Evolutionary conservation across 345 rosid genomes (phyloP).

Genomic region (Eucalyptus regnans): DNA sequence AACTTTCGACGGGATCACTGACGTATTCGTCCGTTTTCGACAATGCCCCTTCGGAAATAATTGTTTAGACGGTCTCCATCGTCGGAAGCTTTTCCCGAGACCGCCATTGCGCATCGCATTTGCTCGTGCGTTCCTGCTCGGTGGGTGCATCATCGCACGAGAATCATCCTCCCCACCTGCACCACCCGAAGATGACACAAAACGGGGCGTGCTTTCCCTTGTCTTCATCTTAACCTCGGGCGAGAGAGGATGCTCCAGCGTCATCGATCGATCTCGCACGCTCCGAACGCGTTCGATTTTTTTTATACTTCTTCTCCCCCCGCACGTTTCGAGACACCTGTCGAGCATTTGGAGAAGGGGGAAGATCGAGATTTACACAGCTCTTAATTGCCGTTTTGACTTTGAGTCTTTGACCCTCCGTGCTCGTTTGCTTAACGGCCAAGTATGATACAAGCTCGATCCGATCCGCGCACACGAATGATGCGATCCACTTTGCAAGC

Average conservation of each 20-base stretch:
- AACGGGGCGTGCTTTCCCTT: rapidly evolving
- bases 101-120: neutral
- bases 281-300: neutral
- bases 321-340: neutral
- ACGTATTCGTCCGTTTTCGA: neutral
- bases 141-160: neutral
- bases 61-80: neutral
- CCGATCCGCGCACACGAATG: neutral
- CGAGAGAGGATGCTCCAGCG: neutral
- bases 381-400: neutral
- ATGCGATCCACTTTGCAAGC: neutral
- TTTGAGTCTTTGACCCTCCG: neutral
- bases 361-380: neutral
- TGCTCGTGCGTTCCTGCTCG: neutral
- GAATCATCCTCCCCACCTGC: neutral
- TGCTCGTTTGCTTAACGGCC: neutral
- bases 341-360: neutral
- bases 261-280: neutral
- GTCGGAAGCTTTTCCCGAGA: neutral
- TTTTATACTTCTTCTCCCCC: neutral
- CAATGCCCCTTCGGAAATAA: neutral
- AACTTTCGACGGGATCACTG: rapidly evolving
- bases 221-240: neutral
- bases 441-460: neutral
- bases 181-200: neutral